Evolutionary conservation across 2,329 filamentous ascomycete species (phyloP).

Genomic region (Neofusicoccum sp.): DNA sequence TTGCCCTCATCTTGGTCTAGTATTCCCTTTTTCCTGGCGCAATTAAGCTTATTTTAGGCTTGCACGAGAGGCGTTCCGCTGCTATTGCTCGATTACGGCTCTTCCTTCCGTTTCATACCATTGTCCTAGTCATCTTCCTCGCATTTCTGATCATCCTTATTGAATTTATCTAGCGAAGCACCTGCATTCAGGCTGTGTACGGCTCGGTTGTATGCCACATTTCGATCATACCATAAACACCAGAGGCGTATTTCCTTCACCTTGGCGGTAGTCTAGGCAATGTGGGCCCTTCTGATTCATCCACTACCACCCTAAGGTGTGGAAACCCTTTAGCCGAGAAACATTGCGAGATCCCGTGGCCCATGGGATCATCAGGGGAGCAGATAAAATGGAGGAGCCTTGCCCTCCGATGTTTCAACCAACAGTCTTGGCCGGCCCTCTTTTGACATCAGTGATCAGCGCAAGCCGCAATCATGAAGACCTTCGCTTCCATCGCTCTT

Average conservation of each 20-base stretch:
- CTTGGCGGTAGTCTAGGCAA: too few species aligned
- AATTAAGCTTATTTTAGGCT: slow-evolving; percentile 15
- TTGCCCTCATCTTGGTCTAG: not conserved
- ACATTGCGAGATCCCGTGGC: not conserved
- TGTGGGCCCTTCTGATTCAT: not conserved
- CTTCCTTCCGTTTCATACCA: slow-evolving; percentile 12
- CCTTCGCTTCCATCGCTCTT: slow-evolving; percentile 34
- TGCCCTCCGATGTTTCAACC: not conserved
- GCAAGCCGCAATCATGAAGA: slow-evolving; percentile 33
- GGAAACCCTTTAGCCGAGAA: slow-evolving; percentile 10
- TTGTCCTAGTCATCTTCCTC: not conserved
- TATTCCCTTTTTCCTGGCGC: not conserved
- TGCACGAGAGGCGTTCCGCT: not conserved
- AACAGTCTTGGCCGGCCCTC: slow-evolving; percentile 6
- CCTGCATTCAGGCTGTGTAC: too few species aligned
- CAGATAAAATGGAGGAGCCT: slow-evolving; percentile 1
- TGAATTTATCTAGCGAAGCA: slow-evolving; percentile 7
- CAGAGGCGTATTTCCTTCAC: too few species aligned
- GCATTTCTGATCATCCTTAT: not conserved
- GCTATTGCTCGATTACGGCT: slow-evolving; percentile 11
- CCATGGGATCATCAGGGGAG: not conserved
- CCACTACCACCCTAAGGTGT: not conserved
- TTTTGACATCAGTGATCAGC: not conserved
- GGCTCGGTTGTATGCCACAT: not conserved
- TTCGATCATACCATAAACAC: not conserved